Percentiles rank a stretch among this genome's conserved stretches.
Conservation (phyloP, 768 basidiomycete species). For the Strobilomyces confusus region DNA sequence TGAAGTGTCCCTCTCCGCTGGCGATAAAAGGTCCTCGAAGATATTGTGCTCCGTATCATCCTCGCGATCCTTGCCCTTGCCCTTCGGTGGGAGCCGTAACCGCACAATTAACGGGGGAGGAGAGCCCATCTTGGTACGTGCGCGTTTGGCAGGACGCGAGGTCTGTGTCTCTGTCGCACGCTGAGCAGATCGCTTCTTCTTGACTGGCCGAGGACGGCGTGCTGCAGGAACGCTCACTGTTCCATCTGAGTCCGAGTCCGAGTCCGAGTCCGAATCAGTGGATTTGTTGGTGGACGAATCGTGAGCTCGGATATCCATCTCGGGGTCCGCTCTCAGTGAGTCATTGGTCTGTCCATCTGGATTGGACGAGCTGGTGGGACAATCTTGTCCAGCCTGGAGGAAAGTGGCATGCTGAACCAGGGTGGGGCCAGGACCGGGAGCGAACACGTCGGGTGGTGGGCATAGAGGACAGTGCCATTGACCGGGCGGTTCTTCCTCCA, state of each 20-base stretch:
- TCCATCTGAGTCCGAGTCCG: conserved; percentile 27
- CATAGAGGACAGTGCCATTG: conserved; percentile 75
- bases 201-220: conserved; percentile 15
- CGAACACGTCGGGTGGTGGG: conserved; percentile 31
- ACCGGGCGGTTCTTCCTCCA: conserved; percentile 69
- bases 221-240: conserved; percentile 15
- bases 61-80: conserved; percentile 67
- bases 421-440: background rate
- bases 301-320: conserved; percentile 34
- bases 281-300: conserved; percentile 33
- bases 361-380: conserved; percentile 18
- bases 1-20: conserved; percentile 65
- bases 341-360: conserved; percentile 31
- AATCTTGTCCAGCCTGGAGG: conserved; percentile 30
- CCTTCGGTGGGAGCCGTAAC: conserved; percentile 54
- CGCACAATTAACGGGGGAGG: conserved; percentile 41
- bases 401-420: conserved; percentile 39
- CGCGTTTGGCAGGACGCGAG: conserved; percentile 41
- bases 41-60: conserved; percentile 58
- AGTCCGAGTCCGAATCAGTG: conserved; percentile 30
- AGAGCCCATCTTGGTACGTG: conserved; percentile 40
- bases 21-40: conserved; percentile 78
- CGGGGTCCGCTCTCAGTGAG: conserved; percentile 21
- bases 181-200: conserved; percentile 30
- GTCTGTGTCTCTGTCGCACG: conserved; percentile 20